Conservation (phyloP, 139 green algal species). For the Picochlorum sp. region DNA sequence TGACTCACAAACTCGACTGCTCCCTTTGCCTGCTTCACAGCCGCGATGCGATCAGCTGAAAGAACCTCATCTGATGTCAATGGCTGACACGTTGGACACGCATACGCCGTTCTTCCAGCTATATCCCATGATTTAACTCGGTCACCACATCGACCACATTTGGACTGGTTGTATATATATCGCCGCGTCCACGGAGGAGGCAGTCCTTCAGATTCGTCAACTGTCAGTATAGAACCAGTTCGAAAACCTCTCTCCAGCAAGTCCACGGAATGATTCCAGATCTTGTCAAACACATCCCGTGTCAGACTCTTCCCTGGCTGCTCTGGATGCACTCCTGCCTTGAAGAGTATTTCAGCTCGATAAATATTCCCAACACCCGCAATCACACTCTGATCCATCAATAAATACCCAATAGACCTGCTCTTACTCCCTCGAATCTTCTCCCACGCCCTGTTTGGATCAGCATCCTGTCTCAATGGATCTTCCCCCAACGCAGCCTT, state of each 20-base stretch:
- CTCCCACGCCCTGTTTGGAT: slow-evolving; percentile 29
- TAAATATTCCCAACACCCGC: slow-evolving; percentile 86
- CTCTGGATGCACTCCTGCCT: slow-evolving; percentile 72
- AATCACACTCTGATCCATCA: slow-evolving; percentile 79
- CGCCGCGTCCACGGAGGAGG: slow-evolving; percentile 63
- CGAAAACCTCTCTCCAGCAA: slow-evolving; percentile 67
- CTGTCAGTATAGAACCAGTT: slow-evolving; percentile 73
- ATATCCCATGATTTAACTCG: slow-evolving; percentile 65
- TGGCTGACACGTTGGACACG: slow-evolving; percentile 64
- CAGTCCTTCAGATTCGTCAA: slow-evolving; percentile 74
- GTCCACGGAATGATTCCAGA: slow-evolving; percentile 55
- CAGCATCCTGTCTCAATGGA: slow-evolving; percentile 56
- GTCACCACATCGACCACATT: slow-evolving; percentile 58
- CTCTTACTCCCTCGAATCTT: slow-evolving; percentile 30
- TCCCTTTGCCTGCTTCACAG: slow-evolving; percentile 22
- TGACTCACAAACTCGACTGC: slow-evolving; percentile 51
- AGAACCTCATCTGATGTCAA: slow-evolving; percentile 13
- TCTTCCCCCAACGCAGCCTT: slow-evolving; percentile 58
- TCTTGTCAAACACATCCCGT: slow-evolving; percentile 41
- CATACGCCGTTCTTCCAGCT: slow-evolving; percentile 58
- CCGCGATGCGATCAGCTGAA: slow-evolving; percentile 8
- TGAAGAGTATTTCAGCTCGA: slow-evolving; percentile 56
- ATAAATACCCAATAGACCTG: slow-evolving; percentile 63
- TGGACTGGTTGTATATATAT: slow-evolving; percentile 69
- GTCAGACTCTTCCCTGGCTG: slow-evolving; percentile 42